Conservation (phyloP, 768 basidiomycete genomes). For the Suillus hirtellus region DNA sequence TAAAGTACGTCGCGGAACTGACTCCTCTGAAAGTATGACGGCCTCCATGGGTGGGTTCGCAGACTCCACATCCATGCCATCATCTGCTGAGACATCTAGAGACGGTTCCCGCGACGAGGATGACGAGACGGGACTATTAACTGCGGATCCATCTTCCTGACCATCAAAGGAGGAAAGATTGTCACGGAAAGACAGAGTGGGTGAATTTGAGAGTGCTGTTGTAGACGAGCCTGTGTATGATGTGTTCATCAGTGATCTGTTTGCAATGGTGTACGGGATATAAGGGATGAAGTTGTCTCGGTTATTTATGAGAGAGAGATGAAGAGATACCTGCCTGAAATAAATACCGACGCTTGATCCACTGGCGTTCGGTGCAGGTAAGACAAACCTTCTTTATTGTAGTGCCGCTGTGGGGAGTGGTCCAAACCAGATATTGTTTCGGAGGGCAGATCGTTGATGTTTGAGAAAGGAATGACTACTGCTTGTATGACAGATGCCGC, state of each 20-base stretch:
- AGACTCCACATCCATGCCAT: slow-evolving; percentile 27
- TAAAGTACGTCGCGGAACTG: slow-evolving; percentile 28
- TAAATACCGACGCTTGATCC: slow-evolving; percentile 13
- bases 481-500: slow-evolving; percentile 5
- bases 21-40: slow-evolving; percentile 23
- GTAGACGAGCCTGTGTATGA: slow-evolving; percentile 21
- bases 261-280: background rate
- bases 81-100: slow-evolving; percentile 27
- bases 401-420: slow-evolving; percentile 15
- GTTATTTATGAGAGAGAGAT: background rate
- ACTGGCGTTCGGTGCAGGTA: slow-evolving; percentile 13
- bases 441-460: slow-evolving; percentile 1
- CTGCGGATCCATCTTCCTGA: slow-evolving; percentile 29
- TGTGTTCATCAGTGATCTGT: slow-evolving; percentile 6
- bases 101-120: slow-evolving; percentile 34
- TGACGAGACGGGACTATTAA: slow-evolving; percentile 32
- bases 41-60: slow-evolving; percentile 28
- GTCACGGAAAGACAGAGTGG: slow-evolving; percentile 34
- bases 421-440: slow-evolving; percentile 17
- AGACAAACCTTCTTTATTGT: slow-evolving; percentile 17
- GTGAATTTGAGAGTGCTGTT: slow-evolving; percentile 23
- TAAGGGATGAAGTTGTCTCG: background rate
- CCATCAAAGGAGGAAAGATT: slow-evolving; percentile 33
- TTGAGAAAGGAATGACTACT: slow-evolving; percentile 14
- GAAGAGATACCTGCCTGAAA: slow-evolving; percentile 16